Evolutionary conservation across 2,329 filamentous ascomycete species (phyloP).

Genomic region (Onygena corvina): DNA sequence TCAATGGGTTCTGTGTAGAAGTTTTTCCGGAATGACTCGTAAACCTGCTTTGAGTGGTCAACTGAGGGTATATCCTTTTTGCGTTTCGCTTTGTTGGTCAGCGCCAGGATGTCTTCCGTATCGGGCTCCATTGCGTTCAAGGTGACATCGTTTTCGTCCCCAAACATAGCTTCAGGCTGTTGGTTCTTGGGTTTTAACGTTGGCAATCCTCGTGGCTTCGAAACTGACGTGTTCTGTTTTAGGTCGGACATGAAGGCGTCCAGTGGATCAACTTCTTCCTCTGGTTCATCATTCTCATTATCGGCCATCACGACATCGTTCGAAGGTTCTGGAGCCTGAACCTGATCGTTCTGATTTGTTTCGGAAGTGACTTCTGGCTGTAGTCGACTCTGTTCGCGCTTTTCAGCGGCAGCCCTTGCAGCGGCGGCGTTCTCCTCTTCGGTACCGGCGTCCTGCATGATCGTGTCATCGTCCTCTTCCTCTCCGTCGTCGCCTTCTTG

Average conservation of each 20-base stretch:
- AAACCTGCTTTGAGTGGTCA: conserved; percentile 75
- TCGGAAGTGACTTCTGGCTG: conserved; percentile 37
- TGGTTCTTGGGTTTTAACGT: conserved; percentile 39
- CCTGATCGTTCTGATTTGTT: conserved; percentile 14
- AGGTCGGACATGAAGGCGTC: conserved; percentile 92
- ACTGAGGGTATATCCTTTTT: conserved; percentile 89
- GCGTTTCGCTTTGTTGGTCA: conserved; percentile 57
- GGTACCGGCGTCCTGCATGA: conserved; percentile 63
- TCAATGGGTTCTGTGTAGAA: conserved; percentile 91
- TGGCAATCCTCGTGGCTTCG: conserved; percentile 23
- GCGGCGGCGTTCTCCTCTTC: conserved; percentile 83
- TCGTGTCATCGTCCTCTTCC: conserved; percentile 61
- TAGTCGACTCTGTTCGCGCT: conserved; percentile 55
- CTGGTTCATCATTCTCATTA: conserved; percentile 22
- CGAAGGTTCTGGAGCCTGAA: not conserved
- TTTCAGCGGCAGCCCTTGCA: conserved; percentile 71
- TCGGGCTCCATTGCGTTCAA: conserved; percentile 51
- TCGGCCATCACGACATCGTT: conserved; percentile 7
- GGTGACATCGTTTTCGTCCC: conserved; percentile 63
- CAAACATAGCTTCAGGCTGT: conserved; percentile 76
- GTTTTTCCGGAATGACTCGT: conserved; percentile 78
- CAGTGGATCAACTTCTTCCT: conserved; percentile 67
- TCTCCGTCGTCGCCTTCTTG: conserved; percentile 42
- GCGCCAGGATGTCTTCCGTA: conserved; percentile 52
- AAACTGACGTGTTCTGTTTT: conserved; percentile 39